A percentile compares a stretch with the other conserved stretches of the same genome.
Evolutionary conservation across 306 rosid species (phyloP).

Genomic region (Begonia masoniana): DNA sequence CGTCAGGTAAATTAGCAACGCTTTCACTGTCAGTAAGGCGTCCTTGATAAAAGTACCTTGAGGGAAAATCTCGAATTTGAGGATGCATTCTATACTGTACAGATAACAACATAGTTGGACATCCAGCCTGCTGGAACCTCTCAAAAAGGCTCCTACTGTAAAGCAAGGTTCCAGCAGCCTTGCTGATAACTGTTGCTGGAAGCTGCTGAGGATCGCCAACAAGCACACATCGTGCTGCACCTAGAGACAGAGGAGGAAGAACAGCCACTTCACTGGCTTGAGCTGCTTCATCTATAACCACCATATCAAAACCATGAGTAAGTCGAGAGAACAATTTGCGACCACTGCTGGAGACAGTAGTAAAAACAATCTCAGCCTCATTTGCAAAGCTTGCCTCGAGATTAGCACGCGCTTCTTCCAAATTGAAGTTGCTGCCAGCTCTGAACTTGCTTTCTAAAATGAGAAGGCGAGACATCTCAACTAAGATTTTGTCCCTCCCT

Average conservation of each 20-base stretch:
- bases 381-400: constrained; percentile 99
- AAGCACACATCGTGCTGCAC: constrained; percentile 96
- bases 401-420: constrained; percentile 94
- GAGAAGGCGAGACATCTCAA: constrained; percentile 87
- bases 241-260: constrained; percentile 96
- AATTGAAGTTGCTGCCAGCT: constrained; percentile 61
- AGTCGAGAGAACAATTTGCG: constrained; percentile 96
- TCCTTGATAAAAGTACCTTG: constrained; percentile 92
- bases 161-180: constrained; percentile 97
- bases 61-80: constrained; percentile 91
- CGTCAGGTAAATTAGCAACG: constrained; percentile 65
- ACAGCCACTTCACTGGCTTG: constrained; percentile 96
- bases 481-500: constrained; percentile 79
- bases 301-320: constrained; percentile 98
- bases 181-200: constrained; percentile 97
- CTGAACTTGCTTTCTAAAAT: constrained; percentile 84
- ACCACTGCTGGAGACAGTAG: constrained; percentile 97
- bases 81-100: constrained; percentile 99
- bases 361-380: constrained; percentile 93
- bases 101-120: constrained; percentile 92
- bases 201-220: constrained; percentile 99
- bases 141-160: constrained; percentile 96
- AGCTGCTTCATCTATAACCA: constrained; percentile 96
- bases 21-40: constrained; percentile 90
- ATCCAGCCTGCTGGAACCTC: constrained; percentile 91